Base-by-base conservation (phyloP, 371 early-diverging fungal species). In the Fennellomyces sp. region DNA sequence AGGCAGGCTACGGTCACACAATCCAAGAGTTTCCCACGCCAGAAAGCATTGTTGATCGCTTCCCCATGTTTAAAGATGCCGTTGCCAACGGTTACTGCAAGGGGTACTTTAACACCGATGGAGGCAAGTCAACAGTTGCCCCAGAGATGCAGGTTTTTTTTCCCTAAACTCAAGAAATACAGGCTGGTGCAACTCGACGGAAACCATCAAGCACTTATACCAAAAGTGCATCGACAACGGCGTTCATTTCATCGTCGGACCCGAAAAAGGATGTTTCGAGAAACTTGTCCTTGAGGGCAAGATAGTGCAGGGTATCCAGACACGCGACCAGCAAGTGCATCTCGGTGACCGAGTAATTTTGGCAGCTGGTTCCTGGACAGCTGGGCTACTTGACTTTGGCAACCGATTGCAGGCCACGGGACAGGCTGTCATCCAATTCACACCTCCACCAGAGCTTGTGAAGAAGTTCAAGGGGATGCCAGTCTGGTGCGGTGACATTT, bases 321-420 rank as follows among this genome's bases (percentile, higher is more conserved):
- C 83, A 12, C 62, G 49, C 21, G 81, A 82, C 50, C 68, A 72
- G 0, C 50, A 38, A 36, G 25, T 39, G 2, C 80, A 79, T 58
- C 21, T 23, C 28, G 79, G 65, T 0, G 81, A 74, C 33, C 60
- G 53, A 4, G 78, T 86, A 0, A 35, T 86, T 4, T 59, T 84
- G 45, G 74, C 80, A 0, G 74, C 83, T 21, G 86, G 86, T 5
- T 66, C 79, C 13, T 86, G 86, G 86, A 79, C 81, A 12, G 66
- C 78, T 0, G 64, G 77, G 25, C 5, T 84, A 3, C 54, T 86
- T 1, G 76, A 80, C 29, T 57, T 80, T 39, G 56, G 60, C 25
- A 52, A 57, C 13, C 55, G 71, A 13, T 60, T 81, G 23, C 61
- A 62, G 15, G 80, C 84, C 0, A 69, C 81, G 3, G 86, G 82